These are phyloP conservation scores for Syzygium aromaticum DNA, from an alignment of 345 rosid genomes.

Conservation along the genomic window DNA sequence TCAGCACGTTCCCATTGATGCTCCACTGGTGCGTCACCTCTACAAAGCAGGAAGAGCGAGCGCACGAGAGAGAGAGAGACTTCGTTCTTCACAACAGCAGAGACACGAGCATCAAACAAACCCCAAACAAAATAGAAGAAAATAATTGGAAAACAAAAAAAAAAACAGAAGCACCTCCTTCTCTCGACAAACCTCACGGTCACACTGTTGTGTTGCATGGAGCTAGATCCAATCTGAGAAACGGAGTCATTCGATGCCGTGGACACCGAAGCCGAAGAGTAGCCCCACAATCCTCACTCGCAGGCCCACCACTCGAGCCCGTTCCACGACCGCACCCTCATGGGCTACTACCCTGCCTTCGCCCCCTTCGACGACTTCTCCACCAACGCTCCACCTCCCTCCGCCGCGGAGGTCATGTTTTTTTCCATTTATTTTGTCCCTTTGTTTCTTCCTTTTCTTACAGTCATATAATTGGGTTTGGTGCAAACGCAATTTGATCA, in stretches of 20 bases:
- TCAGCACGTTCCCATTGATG: neutral
- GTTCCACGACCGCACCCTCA: neutral
- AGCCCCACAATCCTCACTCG: neutral
- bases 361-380: neutral
- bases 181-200: neutral
- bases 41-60: neutral
- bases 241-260: neutral
- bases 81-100: neutral
- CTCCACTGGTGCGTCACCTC: neutral
- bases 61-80: neutral
- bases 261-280: neutral
- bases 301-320: neutral
- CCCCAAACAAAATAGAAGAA: neutral
- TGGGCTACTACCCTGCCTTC: neutral
- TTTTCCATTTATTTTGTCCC: no score
- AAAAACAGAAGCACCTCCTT: neutral
- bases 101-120: neutral
- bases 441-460: no score
- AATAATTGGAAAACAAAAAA: no score
- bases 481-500: no score
- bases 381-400: neutral
- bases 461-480: no score
- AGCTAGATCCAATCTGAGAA: neutral
- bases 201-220: rapidly evolving
- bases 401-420: neutral